phyloP scores from a whole-genome alignment of 2,329 filamentous ascomycete species.

The Chrysosporium queenslandicum region DNA sequence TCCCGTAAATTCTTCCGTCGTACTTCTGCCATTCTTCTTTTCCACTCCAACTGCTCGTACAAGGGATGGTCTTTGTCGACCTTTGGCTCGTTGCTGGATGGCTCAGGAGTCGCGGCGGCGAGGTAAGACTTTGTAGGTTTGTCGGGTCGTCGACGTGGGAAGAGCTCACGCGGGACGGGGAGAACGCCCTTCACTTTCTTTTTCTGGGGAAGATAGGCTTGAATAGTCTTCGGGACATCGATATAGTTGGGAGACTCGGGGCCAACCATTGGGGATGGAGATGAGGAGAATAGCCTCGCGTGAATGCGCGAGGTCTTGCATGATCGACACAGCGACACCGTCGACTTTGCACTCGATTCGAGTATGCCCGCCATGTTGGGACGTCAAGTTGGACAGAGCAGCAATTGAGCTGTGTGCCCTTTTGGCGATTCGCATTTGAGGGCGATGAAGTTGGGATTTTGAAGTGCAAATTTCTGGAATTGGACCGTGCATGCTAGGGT shows the following conservation, averaged over 20 bases:
- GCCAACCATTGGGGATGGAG: constrained; percentile 29
- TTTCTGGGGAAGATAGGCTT: constrained; percentile 49
- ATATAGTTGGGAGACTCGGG: constrained; percentile 86
- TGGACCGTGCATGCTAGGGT: constrained; percentile 14
- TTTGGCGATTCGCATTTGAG: background rate
- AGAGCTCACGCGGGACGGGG: constrained; percentile 72
- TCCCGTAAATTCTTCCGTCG: constrained; percentile 63
- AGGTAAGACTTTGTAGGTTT: constrained; percentile 57
- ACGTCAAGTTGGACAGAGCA: background rate
- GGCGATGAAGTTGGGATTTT: background rate
- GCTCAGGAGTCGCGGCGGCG: constrained; percentile 47
- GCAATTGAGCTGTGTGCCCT: background rate
- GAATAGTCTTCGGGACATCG: constrained; percentile 65
- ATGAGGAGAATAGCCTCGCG: constrained; percentile 33
- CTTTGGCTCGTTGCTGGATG: constrained; percentile 27
- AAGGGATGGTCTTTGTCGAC: constrained; percentile 32
- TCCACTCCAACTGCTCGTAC: constrained; percentile 52
- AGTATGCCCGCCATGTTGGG: constrained; percentile 13
- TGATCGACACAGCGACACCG: constrained; percentile 32
- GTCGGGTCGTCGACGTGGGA: constrained; percentile 50
- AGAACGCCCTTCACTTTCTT: constrained; percentile 62
- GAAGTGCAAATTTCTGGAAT: constrained; percentile 4
- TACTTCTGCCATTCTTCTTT: constrained; percentile 58
- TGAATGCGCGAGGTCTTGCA: constrained; percentile 28
- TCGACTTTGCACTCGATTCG: constrained; percentile 13